Percentiles rank a stretch among this genome's conserved stretches.
Conservation (phyloP, 176 grass and related monocot genomes). For the Luzula sylvatica region DNA sequence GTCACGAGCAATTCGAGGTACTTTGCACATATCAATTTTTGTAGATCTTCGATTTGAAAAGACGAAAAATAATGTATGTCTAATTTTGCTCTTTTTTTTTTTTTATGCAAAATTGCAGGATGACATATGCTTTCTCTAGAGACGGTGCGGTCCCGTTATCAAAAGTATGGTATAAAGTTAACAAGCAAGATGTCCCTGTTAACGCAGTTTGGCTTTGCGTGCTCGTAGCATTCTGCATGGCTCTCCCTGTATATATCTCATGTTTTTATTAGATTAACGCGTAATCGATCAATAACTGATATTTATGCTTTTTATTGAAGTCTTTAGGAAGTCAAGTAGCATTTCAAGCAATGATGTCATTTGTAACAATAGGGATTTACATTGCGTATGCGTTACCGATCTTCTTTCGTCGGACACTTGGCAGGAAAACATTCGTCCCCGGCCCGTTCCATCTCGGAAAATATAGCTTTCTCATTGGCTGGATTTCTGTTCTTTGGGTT, state of each 20-base stretch:
- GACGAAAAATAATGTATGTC: too few species aligned
- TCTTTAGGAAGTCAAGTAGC: constrained; percentile 60
- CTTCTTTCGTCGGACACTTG: constrained; percentile 49
- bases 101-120: too few species aligned
- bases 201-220: constrained; percentile 91
- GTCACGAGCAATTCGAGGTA: constrained; percentile 86
- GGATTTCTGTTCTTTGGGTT: constrained; percentile 57
- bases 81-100: too few species aligned
- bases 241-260: constrained; percentile 52
- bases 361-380: constrained; percentile 40
- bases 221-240: constrained; percentile 62
- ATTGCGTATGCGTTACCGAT: constrained; percentile 63
- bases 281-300: too few species aligned
- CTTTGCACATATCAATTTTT: neutral
- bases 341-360: constrained; percentile 76
- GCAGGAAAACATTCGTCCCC: constrained; percentile 27
- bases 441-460: constrained; percentile 62
- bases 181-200: constrained; percentile 64
- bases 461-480: constrained; percentile 27
- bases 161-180: constrained; percentile 76
- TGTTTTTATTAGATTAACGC: too few species aligned
- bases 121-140: constrained; percentile 88
- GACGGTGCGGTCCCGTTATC: constrained; percentile 92
- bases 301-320: too few species aligned
- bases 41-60: too few species aligned